phyloP scores from a whole-genome alignment of 306 rosid species.

The Nissolia schottii region DNA sequence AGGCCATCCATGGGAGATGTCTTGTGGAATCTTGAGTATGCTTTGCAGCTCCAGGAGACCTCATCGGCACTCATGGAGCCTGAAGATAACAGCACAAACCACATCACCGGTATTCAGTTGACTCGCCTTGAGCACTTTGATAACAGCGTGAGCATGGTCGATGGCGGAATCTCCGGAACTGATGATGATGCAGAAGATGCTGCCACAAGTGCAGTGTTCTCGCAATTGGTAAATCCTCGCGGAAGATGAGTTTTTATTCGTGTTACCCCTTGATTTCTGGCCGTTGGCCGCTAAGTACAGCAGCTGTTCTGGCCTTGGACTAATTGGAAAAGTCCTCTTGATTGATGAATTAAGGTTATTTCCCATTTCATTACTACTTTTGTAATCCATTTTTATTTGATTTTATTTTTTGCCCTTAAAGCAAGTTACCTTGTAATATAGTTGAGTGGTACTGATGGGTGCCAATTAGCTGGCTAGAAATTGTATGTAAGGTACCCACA shows the following conservation, averaged over 20 bases:
- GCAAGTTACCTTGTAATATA: conserved; percentile 40
- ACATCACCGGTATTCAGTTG: conserved; percentile 78
- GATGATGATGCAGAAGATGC: conserved; percentile 72
- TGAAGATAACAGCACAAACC: conserved; percentile 93
- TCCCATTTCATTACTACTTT: conserved; percentile 24
- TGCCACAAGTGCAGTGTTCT: conserved; percentile 91
- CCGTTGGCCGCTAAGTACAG: conserved; percentile 15
- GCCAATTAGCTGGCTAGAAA: conserved; percentile 30
- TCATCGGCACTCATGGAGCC: conserved; percentile 82
- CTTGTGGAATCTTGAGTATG: conserved; percentile 90
- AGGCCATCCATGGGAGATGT: conserved; percentile 99
- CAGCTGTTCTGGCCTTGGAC: conserved; percentile 33
- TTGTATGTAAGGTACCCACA: conserved; percentile 25
- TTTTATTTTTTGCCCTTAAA: conserved; percentile 16
- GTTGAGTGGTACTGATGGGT: conserved; percentile 24
- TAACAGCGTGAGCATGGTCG: conserved; percentile 74
- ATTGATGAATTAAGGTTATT: conserved; percentile 29
- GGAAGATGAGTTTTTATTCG: conserved; percentile 66
- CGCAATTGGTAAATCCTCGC: conserved; percentile 90
- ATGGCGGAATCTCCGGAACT: conserved; percentile 47
- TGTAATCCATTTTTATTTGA: conserved; percentile 21
- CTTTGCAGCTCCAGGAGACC: conserved; percentile 91
- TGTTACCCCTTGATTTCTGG: conserved; percentile 21
- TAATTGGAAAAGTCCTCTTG: conserved; percentile 24
- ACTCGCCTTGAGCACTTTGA: conserved; percentile 72